These are phyloP conservation scores for Leishmania braziliensis DNA, from an alignment of 208 protist species.

Conservation along the genomic window DNA sequence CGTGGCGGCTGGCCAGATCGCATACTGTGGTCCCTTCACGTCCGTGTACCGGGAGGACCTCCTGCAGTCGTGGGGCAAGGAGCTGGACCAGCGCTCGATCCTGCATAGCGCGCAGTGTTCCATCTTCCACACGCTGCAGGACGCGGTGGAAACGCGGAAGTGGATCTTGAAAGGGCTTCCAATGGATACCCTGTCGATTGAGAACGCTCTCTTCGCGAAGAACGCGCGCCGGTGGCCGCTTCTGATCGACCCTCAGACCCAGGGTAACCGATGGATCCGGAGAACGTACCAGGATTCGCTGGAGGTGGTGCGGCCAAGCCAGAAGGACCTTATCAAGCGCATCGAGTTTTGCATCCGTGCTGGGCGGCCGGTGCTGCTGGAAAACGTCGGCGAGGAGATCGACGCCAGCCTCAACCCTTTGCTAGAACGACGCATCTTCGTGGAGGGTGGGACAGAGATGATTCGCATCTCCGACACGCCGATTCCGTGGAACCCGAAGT, in stretches of 20 bases:
- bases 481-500: conserved; percentile 96
- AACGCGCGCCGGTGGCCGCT: conserved; percentile 97
- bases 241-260: conserved; percentile 98
- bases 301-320: conserved; percentile 95
- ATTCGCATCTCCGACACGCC: conserved; percentile 97
- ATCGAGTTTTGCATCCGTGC: conserved; percentile 94
- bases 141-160: conserved; percentile 94
- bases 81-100: conserved; percentile 77
- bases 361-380: conserved; percentile 95
- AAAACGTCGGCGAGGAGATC: conserved; percentile 96
- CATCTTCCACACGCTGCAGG: conserved; percentile 92
- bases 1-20: conserved; percentile 94
- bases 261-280: conserved; percentile 98
- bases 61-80: conserved; percentile 80
- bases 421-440: conserved; percentile 94
- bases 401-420: conserved; percentile 97
- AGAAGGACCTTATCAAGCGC: conserved; percentile 96
- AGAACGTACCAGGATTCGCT: conserved; percentile 95
- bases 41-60: conserved; percentile 89
- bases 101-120: conserved; percentile 85
- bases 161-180: conserved; percentile 97
- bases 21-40: conserved; percentile 98
- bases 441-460: conserved; percentile 92
- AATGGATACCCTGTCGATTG: conserved; percentile 95
- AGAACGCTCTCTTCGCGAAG: conserved; percentile 97